phyloP scores from a whole-genome alignment of 495 filamentous ascomycete genomes.

The Pyronema omphalodes region DNA sequence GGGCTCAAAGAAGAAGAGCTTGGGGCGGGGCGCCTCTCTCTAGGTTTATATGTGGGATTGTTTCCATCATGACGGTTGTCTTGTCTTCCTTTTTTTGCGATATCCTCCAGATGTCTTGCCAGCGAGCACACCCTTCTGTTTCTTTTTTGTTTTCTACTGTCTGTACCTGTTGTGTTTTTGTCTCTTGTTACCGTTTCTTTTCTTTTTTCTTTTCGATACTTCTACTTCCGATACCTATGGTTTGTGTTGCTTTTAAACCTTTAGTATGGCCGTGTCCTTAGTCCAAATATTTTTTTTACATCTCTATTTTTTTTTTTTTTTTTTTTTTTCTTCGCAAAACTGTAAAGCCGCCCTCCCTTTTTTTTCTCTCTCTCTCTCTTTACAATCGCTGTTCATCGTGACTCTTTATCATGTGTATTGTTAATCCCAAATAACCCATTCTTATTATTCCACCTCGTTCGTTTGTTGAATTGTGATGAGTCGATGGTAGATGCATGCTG shows the following conservation, averaged over 20 bases:
- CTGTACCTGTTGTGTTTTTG: too few relatives aligned
- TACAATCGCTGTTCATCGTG: background rate
- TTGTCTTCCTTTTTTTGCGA: background rate
- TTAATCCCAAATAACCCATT: too few relatives aligned
- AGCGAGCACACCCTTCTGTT: slow-evolving; percentile 3
- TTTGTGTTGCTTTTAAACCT: background rate
- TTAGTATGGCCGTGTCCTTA: slow-evolving; percentile 1
- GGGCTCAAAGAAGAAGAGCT: background rate
- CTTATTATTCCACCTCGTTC: too few relatives aligned
- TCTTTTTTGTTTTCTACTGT: background rate
- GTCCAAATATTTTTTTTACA: background rate
- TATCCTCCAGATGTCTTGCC: slow-evolving; percentile 1
- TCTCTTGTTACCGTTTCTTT: background rate
- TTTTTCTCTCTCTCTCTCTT: too few relatives aligned
- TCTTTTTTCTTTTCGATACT: background rate
- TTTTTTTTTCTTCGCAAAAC: background rate
- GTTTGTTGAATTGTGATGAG: too few relatives aligned
- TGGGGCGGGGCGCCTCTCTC: background rate
- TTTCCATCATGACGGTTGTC: background rate
- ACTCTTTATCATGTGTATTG: background rate
- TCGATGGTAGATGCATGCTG: too few relatives aligned
- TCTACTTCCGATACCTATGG: background rate
- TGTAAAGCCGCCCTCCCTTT: too few relatives aligned
- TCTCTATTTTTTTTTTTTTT: slow-evolving; percentile 1
- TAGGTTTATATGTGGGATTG: background rate